Evolutionary conservation across 1,139 yeast genomes (phyloP).

Genomic region (Lodderomyces beijingensis): DNA sequence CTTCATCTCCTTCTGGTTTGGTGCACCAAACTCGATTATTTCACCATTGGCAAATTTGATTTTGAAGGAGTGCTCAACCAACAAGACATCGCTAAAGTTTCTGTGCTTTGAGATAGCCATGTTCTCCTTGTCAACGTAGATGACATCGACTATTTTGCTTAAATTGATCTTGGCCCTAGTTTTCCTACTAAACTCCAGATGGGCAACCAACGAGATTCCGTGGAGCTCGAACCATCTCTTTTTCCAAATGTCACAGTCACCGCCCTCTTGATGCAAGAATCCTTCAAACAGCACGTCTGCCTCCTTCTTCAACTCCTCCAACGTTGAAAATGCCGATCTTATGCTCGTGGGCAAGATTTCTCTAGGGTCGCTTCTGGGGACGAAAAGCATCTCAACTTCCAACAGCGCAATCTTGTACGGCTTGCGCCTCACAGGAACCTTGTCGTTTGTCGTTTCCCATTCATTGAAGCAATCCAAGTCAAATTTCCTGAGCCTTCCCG

Average conservation of each 20-base stretch:
- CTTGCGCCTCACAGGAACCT: conserved; percentile 23
- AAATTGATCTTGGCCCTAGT: conserved; percentile 66
- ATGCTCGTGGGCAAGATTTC: conserved; percentile 68
- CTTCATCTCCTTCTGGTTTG: conserved; percentile 48
- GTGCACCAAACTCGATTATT: conserved; percentile 65
- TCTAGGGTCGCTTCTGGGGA: conserved; percentile 53
- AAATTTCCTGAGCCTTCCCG: conserved; percentile 49
- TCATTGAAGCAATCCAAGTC: conserved; percentile 70
- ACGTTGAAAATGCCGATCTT: conserved; percentile 50
- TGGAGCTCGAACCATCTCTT: conserved; percentile 57
- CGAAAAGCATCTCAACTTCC: conserved; percentile 67
- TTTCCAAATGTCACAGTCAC: conserved; percentile 63
- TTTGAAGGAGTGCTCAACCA: conserved; percentile 62
- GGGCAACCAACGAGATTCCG: conserved; percentile 62
- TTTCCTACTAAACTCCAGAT: conserved; percentile 57
- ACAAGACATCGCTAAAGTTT: conserved; percentile 59
- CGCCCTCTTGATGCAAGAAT: conserved; percentile 72
- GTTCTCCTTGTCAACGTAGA: conserved; percentile 45
- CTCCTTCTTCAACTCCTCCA: conserved; percentile 44
- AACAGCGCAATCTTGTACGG: conserved; percentile 68
- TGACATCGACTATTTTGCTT: conserved; percentile 53
- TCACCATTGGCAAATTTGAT: conserved; percentile 65
- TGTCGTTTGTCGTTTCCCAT: conserved; percentile 53
- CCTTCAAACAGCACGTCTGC: conserved; percentile 46
- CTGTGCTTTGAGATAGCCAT: conserved; percentile 36